A percentile compares a stretch with the other conserved stretches of the same genome.
These are phyloP conservation scores for Tetracladium marchalianum DNA, from an alignment of 495 filamentous ascomycete genomes.

Conservation along the genomic window DNA sequence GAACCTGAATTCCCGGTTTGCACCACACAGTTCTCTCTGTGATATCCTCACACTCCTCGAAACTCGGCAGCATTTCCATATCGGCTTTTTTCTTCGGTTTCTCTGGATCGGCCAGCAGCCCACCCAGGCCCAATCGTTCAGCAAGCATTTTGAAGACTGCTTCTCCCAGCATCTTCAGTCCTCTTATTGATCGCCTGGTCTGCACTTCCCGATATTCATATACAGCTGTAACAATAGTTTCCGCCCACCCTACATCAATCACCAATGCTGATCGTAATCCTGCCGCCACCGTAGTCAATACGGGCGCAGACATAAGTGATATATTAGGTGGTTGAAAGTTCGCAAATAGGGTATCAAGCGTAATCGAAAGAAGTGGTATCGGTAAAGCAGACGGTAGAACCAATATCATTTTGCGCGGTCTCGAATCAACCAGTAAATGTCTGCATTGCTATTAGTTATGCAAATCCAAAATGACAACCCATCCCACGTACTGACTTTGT, in stretches of 20 bases:
- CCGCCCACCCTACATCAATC: slow-evolving; percentile 85
- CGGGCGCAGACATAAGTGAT: slow-evolving; percentile 64
- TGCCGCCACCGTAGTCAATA: slow-evolving; percentile 63
- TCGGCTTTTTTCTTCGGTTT: slow-evolving; percentile 11
- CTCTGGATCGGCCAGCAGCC: neutral
- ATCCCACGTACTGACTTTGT: slow-evolving; percentile 43
- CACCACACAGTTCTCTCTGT: slow-evolving; percentile 71
- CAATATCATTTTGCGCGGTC: slow-evolving; percentile 59
- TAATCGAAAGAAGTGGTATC: slow-evolving; percentile 61
- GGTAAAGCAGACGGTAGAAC: slow-evolving; percentile 71
- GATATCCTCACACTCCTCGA: slow-evolving; percentile 74
- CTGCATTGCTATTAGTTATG: slow-evolving; percentile 23
- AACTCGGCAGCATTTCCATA: slow-evolving; percentile 34
- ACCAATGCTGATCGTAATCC: slow-evolving; percentile 74
- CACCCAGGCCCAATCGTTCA: slow-evolving; percentile 19
- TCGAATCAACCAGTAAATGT: slow-evolving; percentile 69
- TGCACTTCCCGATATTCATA: slow-evolving; percentile 82
- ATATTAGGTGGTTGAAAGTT: slow-evolving; percentile 75
- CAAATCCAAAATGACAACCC: neutral
- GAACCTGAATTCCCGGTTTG: slow-evolving; percentile 26
- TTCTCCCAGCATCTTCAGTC: slow-evolving; percentile 56
- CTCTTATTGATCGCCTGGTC: slow-evolving; percentile 57
- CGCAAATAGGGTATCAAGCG: slow-evolving; percentile 66
- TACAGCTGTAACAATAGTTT: slow-evolving; percentile 69
- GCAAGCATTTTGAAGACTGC: slow-evolving; percentile 58